Conservation (phyloP, 208 protist species). For the Wallacemonas sp. region DNA sequence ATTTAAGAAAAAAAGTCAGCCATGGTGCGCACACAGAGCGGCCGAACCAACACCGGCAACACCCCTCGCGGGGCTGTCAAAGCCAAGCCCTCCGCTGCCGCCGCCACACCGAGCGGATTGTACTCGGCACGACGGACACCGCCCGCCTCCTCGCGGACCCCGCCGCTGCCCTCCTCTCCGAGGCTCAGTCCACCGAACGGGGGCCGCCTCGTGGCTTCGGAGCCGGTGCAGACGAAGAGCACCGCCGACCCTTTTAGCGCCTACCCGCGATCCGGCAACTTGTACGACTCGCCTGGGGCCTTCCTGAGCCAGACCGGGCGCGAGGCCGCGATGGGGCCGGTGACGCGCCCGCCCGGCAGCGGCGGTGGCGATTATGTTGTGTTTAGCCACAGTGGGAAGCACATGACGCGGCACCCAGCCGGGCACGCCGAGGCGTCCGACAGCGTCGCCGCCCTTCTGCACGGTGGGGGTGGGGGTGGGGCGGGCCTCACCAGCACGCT, state of each 20-base stretch:
- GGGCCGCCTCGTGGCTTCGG: constrained; percentile 18
- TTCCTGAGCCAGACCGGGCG: constrained; percentile 13
- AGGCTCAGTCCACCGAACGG: not conserved
- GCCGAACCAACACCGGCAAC: not conserved
- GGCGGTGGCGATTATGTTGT: constrained; percentile 14
- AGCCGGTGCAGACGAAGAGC: constrained; percentile 17
- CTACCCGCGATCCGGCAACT: constrained; percentile 7
- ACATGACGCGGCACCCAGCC: constrained; percentile 2
- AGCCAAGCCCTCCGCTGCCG: too few species aligned
- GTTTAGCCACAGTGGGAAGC: constrained; percentile 12
- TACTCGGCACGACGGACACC: not conserved
- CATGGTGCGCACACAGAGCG: not conserved
- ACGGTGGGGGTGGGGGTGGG: not conserved
- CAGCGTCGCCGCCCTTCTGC: constrained; percentile 4
- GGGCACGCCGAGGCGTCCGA: constrained; percentile 8
- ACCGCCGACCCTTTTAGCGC: constrained; percentile 3
- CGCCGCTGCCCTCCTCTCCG: constrained; percentile 1
- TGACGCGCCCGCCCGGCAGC: not conserved
- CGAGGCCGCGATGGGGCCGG: too few species aligned
- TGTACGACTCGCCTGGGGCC: constrained; percentile 10
- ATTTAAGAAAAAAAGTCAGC: not conserved
- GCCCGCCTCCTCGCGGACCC: constrained; percentile 3
- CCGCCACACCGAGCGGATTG: too few species aligned
- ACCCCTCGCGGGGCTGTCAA: constrained; percentile 1
- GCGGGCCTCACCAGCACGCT: not conserved